Evolutionary conservation across 208 protist species (phyloP), one percentile per base, ranked within the genome.

Genomic region (Trypanosoma rangeli): DNA sequence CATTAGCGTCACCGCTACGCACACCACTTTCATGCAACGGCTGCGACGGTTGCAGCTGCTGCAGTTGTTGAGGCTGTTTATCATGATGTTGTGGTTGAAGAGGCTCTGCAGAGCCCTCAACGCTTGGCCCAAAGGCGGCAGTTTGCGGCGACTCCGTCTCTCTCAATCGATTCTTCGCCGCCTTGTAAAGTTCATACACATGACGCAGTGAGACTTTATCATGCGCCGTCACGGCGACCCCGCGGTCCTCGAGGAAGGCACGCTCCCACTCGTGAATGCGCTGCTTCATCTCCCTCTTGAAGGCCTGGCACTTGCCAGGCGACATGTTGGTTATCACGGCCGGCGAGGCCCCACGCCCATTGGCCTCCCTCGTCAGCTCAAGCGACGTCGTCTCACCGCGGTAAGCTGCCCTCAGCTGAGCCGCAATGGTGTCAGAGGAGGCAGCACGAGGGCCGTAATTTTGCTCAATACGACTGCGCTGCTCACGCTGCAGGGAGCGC

Each of bases 201-300:
- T 81, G 80, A 28, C 83, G 86, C 67, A 95, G 65, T 33, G 74
- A 72, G 0, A 79, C 78, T 73, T 95, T 95, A 31, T 95, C 79
- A 55, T 93, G 82, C 24, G 82, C 68, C 42, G 70, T 78, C 29
- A 91, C 85, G 24, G 90, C 82, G 61, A 88, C 84, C 10, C 86
- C 87, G 3, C 71, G 87, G 16, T 80, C 87, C 35, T 92, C 80
- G 10, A 84, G 73, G 64, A 93, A 80, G 18, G 83, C 72, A 20
- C 78, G 79, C 74, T 95, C 90, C 87, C 90, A 95, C 76, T 95
- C 90, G 64, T 95, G 90, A 69, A 95, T 93, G 59, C 85, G 86
- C 70, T 90, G 83, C 65, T 95, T 95, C 85, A 95, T 91, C 58
- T 90, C 83, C 71, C 84, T 89, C 77, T 95, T 95, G 60, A 95